Evolutionary conservation across 1,284 basidiomycete genomes (phyloP), one percentile per base, ranked within the genome.

Genomic region (Sanghuangporus baumii): DNA sequence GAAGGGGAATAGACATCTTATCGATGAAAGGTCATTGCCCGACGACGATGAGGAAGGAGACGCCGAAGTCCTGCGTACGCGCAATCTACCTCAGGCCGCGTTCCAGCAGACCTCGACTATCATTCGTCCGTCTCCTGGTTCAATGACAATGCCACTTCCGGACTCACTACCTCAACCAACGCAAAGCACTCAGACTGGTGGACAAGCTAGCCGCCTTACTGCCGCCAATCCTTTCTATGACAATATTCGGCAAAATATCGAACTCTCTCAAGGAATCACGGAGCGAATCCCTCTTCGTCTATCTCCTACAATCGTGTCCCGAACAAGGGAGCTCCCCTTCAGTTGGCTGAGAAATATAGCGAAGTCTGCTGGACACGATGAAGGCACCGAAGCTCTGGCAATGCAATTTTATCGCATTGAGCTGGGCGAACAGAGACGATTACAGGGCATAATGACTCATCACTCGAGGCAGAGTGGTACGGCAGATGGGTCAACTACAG

Each of bases 171-270:
- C 48, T 48, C 60, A 34, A 36, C n/a, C 20, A 12, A 31, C 26
- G 16, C 52, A 37, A n/a, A 36, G 6, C n/a, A 37, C 34, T 14
- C 52, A 54, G 18, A 11, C 31, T 23, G 34, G 46, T 16, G 56
- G 26, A 23, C 20, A 38, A 12, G 23, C 65, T 18, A 46, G 38
- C 43, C 55, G 31, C 23, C 38, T 54, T 23, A 59, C 62, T 20
- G 83, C 87, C 2, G 85, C 80, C 58, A 95, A 94, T 72, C 93
- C 93, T 3, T 96, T 96, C 76, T 96, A 95, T 69, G 95, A 99
- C 76, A 91, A 93, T 69, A 93, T 99, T 69, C 89, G 96, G 37
- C 96, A 99, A 74, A 97, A 98, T 71, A 75, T 89, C 16, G 96
- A 99, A 76, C 83, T 97, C 40, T 85, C 87, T 11, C 88, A 93